These are phyloP conservation scores for Penicillium sp. DNA, from an alignment of 2,329 filamentous ascomycete genomes.

Conservation along the genomic window DNA sequence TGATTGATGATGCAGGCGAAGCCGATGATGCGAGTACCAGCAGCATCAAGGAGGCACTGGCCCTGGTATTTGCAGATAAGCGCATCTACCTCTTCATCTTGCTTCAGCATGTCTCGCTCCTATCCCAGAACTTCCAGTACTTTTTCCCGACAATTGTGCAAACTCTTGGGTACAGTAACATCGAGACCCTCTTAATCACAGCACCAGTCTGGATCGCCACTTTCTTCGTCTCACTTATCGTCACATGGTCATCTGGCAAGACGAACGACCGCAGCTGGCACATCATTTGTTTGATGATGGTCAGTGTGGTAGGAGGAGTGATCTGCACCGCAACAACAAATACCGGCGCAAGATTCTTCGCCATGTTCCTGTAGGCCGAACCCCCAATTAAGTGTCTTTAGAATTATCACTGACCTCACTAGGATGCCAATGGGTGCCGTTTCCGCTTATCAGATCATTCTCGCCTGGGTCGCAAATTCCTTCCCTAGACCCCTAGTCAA, in stretches of 20 bases:
- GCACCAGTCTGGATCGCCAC: constrained; percentile 59
- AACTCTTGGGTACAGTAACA: constrained; percentile 57
- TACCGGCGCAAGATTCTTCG: constrained; percentile 58
- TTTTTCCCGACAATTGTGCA: constrained; percentile 67
- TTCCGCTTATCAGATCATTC: constrained; percentile 44
- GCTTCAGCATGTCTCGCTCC: constrained; percentile 51
- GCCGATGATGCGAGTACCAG: constrained; percentile 44
- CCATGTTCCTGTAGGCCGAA: constrained; percentile 55
- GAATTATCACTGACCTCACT: neutral
- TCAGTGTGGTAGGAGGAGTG: constrained; percentile 57
- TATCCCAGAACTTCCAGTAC: constrained; percentile 61
- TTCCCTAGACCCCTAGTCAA: constrained; percentile 47
- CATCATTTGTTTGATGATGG: constrained; percentile 54
- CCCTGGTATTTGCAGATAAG: constrained; percentile 31
- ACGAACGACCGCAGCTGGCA: constrained; percentile 59
- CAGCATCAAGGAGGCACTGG: constrained; percentile 48
- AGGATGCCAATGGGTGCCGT: constrained; percentile 57
- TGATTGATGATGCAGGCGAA: constrained; percentile 52
- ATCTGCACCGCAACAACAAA: constrained; percentile 56
- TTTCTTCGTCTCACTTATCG: constrained; percentile 55
- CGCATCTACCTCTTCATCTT: constrained; percentile 45
- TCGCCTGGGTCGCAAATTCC: constrained; percentile 46
- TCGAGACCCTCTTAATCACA: constrained; percentile 48
- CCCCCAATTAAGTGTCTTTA: neutral
- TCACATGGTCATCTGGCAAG: constrained; percentile 57